These are phyloP conservation scores for Mortierella sp. DNA, from an alignment of 371 early-diverging fungal genomes.

Conservation along the genomic window DNA sequence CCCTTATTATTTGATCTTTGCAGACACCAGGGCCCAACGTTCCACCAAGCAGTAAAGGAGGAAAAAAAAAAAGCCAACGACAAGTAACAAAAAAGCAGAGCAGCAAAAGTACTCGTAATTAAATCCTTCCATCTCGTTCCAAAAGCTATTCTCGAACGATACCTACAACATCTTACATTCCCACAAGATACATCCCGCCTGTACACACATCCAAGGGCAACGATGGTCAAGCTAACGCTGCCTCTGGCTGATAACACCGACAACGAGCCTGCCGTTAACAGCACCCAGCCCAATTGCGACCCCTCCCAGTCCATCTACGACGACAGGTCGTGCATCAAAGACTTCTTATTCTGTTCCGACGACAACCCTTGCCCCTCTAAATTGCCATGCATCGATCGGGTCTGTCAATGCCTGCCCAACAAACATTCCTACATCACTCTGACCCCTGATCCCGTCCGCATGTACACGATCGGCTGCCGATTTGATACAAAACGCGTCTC, in stretches of 20 bases:
- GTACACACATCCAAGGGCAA: not conserved
- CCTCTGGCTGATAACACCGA: conserved; percentile 45
- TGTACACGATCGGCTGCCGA: conserved; percentile 51
- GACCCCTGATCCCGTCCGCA: conserved; percentile 37
- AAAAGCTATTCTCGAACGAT: too few relatives aligned
- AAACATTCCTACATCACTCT: conserved; percentile 32
- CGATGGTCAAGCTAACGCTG: conserved; percentile 43
- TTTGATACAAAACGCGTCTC: conserved; percentile 27
- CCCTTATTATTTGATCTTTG: too few relatives aligned
- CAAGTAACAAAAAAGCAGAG: too few relatives aligned
- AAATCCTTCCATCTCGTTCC: too few relatives aligned
- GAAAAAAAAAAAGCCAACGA: too few relatives aligned
- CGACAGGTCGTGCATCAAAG: conserved; percentile 32
- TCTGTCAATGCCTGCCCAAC: conserved; percentile 50
- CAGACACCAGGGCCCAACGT: too few relatives aligned
- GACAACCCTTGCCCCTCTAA: conserved; percentile 47
- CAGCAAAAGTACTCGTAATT: too few relatives aligned
- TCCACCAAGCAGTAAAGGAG: too few relatives aligned
- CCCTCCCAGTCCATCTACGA: conserved; percentile 48
- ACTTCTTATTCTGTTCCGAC: conserved; percentile 42
- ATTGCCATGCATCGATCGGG: conserved; percentile 45
- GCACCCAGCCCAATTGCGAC: conserved; percentile 26
- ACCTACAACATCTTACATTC: too few relatives aligned
- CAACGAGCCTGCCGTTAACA: conserved; percentile 20
- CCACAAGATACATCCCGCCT: not conserved